Evolutionary conservation across 345 rosid genomes (phyloP).

Genomic region (Gossypium bickii): DNA sequence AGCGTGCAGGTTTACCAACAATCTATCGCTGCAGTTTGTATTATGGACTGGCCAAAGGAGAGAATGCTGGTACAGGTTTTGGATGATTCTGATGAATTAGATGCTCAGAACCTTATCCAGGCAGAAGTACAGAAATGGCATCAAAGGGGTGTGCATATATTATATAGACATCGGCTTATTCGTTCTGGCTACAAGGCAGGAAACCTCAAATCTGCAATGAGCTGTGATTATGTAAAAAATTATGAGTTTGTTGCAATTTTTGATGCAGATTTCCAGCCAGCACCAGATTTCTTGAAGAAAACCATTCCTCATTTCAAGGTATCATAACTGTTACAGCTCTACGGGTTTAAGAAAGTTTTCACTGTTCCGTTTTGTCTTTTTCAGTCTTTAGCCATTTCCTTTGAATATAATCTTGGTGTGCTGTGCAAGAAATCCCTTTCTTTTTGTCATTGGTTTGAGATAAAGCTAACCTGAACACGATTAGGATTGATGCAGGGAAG

Average conservation of each 20-base stretch:
- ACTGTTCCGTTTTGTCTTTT: not conserved
- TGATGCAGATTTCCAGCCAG: slow-evolving; percentile 92
- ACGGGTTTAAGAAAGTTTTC: not conserved
- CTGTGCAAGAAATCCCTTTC: not conserved
- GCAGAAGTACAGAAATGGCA: slow-evolving; percentile 93
- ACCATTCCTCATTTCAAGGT: slow-evolving; percentile 83
- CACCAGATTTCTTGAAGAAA: slow-evolving; percentile 78
- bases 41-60: slow-evolving; percentile 88
- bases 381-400: not conserved
- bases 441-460: not conserved
- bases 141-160: slow-evolving; percentile 65
- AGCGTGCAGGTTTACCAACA: slow-evolving; percentile 66
- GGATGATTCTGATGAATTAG: slow-evolving; percentile 82
- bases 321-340: not conserved
- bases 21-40: slow-evolving; percentile 75
- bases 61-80: slow-evolving; percentile 81
- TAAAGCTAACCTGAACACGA: not conserved
- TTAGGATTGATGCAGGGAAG: not conserved
- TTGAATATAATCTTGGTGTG: not conserved
- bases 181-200: slow-evolving; percentile 92
- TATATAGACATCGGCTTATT: slow-evolving; percentile 82
- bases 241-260: slow-evolving; percentile 84
- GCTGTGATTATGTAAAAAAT: slow-evolving; percentile 76
- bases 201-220: slow-evolving; percentile 90
- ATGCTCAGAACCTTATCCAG: slow-evolving; percentile 69